Conservation (phyloP, 305 asterid genomes). For the Solanum hybrid region DNA sequence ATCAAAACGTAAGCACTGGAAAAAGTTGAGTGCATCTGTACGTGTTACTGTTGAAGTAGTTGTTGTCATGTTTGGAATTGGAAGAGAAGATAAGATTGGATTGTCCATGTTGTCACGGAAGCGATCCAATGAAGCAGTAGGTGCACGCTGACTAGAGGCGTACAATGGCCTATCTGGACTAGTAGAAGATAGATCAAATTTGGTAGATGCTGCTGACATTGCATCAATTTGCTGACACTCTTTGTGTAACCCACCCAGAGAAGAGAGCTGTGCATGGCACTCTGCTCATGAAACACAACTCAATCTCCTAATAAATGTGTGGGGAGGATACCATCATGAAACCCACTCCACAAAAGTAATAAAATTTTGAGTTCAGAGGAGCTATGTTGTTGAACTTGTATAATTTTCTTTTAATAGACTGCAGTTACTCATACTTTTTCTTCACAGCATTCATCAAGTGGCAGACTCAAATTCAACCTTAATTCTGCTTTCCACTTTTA, state of each 20-base stretch:
- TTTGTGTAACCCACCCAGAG: constrained; percentile 47
- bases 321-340: constrained; percentile 15
- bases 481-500: neutral
- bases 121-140: constrained; percentile 60
- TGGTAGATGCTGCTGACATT: constrained; percentile 76
- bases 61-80: constrained; percentile 52
- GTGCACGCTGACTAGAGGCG: constrained; percentile 60
- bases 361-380: neutral
- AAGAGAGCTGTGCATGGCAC: constrained; percentile 77
- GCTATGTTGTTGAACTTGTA: neutral
- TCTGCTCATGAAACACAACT: constrained; percentile 44
- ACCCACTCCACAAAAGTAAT: neutral
- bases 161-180: constrained; percentile 80
- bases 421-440: neutral
- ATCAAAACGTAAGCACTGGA: constrained; percentile 81
- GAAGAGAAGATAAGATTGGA: constrained; percentile 65
- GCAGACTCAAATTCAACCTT: constrained; percentile 6
- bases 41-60: constrained; percentile 57
- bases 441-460: constrained; percentile 1
- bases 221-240: constrained; percentile 55
- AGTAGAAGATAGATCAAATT: constrained; percentile 70
- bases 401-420: neutral
- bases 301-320: constrained; percentile 24
- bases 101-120: constrained; percentile 69
- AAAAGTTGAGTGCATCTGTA: constrained; percentile 65